Conservation (phyloP, 1,284 basidiomycete species). For the Leccinum huronense region DNA sequence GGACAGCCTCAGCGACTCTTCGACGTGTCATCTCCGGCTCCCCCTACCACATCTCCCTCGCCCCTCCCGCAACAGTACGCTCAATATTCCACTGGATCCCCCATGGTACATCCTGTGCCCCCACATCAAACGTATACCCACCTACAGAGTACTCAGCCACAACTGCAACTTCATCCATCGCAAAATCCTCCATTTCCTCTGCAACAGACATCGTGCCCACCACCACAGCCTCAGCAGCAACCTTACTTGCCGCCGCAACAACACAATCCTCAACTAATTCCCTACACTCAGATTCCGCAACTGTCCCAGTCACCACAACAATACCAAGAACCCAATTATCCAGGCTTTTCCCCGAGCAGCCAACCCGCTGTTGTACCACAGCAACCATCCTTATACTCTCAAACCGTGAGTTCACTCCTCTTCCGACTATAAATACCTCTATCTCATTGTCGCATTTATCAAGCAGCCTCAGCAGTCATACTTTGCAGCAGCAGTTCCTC, state of each 20-base stretch:
- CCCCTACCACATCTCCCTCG: slow-evolving; percentile 2
- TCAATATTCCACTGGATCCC: slow-evolving; percentile 15
- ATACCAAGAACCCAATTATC: slow-evolving; percentile 20
- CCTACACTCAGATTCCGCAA: slow-evolving; percentile 20
- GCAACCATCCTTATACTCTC: slow-evolving; percentile 43
- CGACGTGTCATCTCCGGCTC: slow-evolving; percentile 3
- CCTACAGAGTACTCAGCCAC: slow-evolving; percentile 10
- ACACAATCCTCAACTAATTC: slow-evolving; percentile 18
- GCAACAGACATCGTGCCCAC: slow-evolving; percentile 13
- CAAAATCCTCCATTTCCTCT: not conserved
- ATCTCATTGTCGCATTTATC: slow-evolving; percentile 9
- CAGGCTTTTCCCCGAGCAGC: not conserved
- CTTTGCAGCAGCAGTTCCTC: slow-evolving; percentile 1
- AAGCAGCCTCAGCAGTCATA: slow-evolving; percentile 19
- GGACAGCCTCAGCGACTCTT: slow-evolving; percentile 23
- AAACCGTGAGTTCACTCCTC: slow-evolving; percentile 26
- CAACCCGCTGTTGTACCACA: slow-evolving; percentile 8
- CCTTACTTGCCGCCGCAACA: slow-evolving; percentile 14
- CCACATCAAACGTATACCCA: slow-evolving; percentile 17
- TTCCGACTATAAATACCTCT: slow-evolving; percentile 21
- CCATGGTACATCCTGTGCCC: slow-evolving; percentile 15
- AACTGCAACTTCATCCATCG: slow-evolving; percentile 4
- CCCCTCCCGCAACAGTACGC: slow-evolving; percentile 15
- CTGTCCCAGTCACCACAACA: slow-evolving; percentile 17
- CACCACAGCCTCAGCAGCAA: slow-evolving; percentile 20